Base-by-base conservation (phyloP, 495 filamentous ascomycete species). In the Penicillium alfredii region DNA sequence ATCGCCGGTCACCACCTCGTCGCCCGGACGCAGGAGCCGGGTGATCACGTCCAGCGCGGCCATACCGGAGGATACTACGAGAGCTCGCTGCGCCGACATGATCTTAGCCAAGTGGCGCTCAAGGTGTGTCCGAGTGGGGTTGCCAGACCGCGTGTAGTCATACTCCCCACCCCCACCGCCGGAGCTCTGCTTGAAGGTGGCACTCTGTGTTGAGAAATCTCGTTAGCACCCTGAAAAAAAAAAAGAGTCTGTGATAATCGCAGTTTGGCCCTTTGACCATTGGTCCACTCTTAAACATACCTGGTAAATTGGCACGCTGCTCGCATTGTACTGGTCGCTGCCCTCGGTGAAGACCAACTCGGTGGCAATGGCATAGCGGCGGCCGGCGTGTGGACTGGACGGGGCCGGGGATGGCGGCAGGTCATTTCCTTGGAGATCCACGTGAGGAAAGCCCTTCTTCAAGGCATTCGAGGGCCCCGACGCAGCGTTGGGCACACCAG, bases 61-160 rank as follows among this genome's bases (percentile, higher is more conserved):
- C 92, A 98, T 98, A 38, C 92, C 92, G 12, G 88, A 94, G 11
- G 87, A 84, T 18, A 97, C 90, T 33, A 90, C 89, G 25, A 98
- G 80, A 4, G 86, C 84, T 30, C 93, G 84, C 54, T 78, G 79
- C 9, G 93, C 92, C 43, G 81, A 82, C 93, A 97, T 98, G 63
- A 98, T 94, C 75, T 97, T 97, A 43, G 92, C 93, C 40, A 98
- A 73, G 60, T 98, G 92, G 40, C 92, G 81, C 66, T 98, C 92
- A 40, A 98, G 77, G 54, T 97, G 93, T 14, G 90, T 94, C 30
- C 92, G 78, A 30, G 92, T 98, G 11, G 92, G 92, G 55, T 98
- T 98, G 18, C 92, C 92, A 21, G 88, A 94, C 15, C 92, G 82
- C 23, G 92, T 95, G 72, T 98, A 98, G 71, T 98, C 92, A 68